These are phyloP conservation scores for Podospora conica DNA, from an alignment of 495 filamentous ascomycete species.

Conservation along the genomic window DNA sequence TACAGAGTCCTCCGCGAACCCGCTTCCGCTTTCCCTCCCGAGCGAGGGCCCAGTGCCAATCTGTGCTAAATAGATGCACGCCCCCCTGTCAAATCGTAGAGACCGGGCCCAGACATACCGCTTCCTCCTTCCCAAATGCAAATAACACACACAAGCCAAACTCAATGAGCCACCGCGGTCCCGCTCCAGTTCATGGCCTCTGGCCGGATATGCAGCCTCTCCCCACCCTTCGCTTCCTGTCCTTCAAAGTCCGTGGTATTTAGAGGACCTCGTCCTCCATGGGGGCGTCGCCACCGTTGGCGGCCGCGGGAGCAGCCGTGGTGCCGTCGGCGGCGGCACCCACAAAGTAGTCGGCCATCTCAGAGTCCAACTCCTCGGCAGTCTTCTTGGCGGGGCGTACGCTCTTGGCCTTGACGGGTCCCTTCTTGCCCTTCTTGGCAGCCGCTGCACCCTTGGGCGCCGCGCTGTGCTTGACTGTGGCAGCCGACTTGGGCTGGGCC, in stretches of 20 bases:
- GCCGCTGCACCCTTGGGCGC: conserved; percentile 37
- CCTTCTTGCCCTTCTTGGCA: conserved; percentile 48
- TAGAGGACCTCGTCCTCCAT: conserved; percentile 48
- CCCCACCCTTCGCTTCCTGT: background rate
- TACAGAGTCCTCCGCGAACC: conserved; percentile 14
- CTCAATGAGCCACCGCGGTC: background rate
- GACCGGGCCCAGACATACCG: too few relatives aligned
- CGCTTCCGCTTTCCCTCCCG: background rate
- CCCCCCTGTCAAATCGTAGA: conserved; percentile 4
- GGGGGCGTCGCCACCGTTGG: conserved; percentile 36
- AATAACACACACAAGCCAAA: conserved; percentile 1
- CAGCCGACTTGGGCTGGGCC: conserved; percentile 76
- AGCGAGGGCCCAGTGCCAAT: conserved; percentile 15
- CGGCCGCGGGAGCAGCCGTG: conserved; percentile 35
- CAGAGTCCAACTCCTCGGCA: conserved; percentile 82
- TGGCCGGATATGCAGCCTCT: background rate
- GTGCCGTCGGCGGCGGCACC: conserved; percentile 36
- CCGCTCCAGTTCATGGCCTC: background rate
- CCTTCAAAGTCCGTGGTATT: conserved; percentile 7
- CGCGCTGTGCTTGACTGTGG: conserved; percentile 55
- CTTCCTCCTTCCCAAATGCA: conserved; percentile 16
- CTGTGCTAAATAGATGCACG: conserved; percentile 18
- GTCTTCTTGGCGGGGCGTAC: conserved; percentile 80
- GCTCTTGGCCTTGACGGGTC: conserved; percentile 41
- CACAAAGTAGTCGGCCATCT: conserved; percentile 89